phyloP scores from a whole-genome alignment of 371 early-diverging fungal genomes.

The Syncephalastrum contaminatum region DNA sequence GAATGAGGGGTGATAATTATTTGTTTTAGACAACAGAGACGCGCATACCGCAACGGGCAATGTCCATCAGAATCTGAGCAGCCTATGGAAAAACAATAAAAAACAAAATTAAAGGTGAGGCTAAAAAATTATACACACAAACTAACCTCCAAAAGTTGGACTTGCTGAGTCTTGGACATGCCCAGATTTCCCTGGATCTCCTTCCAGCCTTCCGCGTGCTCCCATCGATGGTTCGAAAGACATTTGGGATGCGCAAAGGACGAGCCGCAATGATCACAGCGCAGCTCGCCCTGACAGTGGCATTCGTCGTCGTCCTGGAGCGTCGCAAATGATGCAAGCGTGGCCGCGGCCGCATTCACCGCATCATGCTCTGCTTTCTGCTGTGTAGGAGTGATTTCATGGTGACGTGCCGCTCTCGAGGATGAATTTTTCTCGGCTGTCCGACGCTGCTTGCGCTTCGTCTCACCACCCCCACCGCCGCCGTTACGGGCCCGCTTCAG shows the following conservation, averaged over 20 bases:
- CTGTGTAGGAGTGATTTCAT: background rate
- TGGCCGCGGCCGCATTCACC: conserved; percentile 42
- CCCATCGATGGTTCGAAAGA: conserved; percentile 40
- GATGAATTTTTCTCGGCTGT: background rate
- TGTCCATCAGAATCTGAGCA: conserved; percentile 54
- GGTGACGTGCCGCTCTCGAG: conserved; percentile 8
- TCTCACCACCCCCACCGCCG: too few species aligned
- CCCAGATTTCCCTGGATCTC: conserved; percentile 16
- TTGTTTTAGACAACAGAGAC: conserved; percentile 26
- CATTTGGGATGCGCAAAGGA: conserved; percentile 37
- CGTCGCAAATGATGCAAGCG: conserved; percentile 42
- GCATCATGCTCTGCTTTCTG: conserved; percentile 25
- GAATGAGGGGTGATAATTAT: background rate
- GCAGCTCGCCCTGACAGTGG: conserved; percentile 26
- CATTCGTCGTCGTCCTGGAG: conserved; percentile 25
- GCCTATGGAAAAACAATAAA: conserved; percentile 28
- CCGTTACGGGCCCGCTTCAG: too few species aligned
- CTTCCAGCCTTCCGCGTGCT: conserved; percentile 31
- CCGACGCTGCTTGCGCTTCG: too few species aligned
- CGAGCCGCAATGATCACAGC: conserved; percentile 32
- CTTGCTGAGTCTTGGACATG: conserved; percentile 44
- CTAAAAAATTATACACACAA: conserved; percentile 8
- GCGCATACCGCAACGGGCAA: conserved; percentile 47
- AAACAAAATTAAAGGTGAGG: conserved; percentile 14
- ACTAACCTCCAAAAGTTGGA: conserved; percentile 46